These are phyloP conservation scores for Kokia cookei DNA, from an alignment of 441 rosid species.

Conservation along the genomic window DNA sequence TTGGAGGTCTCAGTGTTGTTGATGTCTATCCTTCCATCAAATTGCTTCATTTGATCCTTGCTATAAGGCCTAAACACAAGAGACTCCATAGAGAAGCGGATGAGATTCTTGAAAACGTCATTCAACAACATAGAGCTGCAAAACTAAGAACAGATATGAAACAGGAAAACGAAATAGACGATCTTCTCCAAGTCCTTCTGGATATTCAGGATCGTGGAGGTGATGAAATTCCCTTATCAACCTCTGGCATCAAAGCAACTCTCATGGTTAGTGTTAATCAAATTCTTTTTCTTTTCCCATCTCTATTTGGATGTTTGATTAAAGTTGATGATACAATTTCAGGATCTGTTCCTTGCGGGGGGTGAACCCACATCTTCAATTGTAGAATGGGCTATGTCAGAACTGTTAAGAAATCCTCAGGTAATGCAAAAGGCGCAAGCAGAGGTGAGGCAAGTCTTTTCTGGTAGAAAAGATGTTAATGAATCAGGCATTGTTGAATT, in stretches of 20 bases:
- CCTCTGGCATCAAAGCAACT: slow-evolving; percentile 21
- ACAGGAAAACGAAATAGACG: neutral
- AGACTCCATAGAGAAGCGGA: slow-evolving; percentile 11
- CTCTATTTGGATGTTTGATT: neutral
- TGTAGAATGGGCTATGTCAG: slow-evolving; percentile 22
- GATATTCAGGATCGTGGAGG: slow-evolving; percentile 14
- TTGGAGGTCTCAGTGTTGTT: slow-evolving; percentile 12
- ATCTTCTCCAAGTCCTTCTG: slow-evolving; percentile 22
- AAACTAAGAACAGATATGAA: neutral
- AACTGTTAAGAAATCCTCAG: slow-evolving; percentile 18
- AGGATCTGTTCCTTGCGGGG: slow-evolving; percentile 19
- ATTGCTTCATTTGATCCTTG: slow-evolving; percentile 8
- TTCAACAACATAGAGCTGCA: slow-evolving; percentile 6
- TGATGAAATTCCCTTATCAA: slow-evolving; percentile 10
- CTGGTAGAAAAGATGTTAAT: neutral
- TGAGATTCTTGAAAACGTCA: slow-evolving; percentile 14
- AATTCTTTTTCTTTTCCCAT: neutral
- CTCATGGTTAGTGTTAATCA: slow-evolving; percentile 8
- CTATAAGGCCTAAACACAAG: slow-evolving; percentile 5
- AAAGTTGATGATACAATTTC: neutral
- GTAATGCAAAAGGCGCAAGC: slow-evolving; percentile 16
- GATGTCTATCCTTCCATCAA: slow-evolving; percentile 21
- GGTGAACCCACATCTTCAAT: slow-evolving; percentile 10
- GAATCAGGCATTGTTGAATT: slow-evolving; percentile 13
- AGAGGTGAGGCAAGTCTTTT: slow-evolving; percentile 14